Percentiles rank a stretch among this genome's conserved stretches.
Evolutionary conservation across 768 basidiomycete genomes (phyloP).

Genomic region (Agaricus bisporus): DNA sequence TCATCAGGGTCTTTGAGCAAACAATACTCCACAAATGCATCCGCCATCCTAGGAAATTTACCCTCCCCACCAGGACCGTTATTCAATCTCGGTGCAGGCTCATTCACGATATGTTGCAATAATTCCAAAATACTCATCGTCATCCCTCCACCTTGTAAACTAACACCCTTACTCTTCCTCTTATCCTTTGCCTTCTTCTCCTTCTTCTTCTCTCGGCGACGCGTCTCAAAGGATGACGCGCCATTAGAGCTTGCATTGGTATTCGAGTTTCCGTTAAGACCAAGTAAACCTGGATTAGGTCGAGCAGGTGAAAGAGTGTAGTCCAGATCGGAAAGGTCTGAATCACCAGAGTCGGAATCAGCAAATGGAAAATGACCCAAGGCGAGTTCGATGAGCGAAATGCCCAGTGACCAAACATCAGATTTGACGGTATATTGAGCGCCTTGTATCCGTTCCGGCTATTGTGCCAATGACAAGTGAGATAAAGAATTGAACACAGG

Average conservation of each 20-base stretch:
- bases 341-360: constrained; percentile 47
- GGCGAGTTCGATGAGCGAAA: constrained; percentile 94
- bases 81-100: constrained; percentile 86
- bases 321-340: constrained; percentile 60
- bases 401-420: constrained; percentile 98
- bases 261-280: background rate
- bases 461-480: constrained; percentile 12
- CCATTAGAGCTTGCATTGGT: background rate
- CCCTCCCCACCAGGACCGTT: constrained; percentile 42
- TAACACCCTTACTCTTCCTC: constrained; percentile 88
- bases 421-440: constrained; percentile 98
- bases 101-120: constrained; percentile 97
- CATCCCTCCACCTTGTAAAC: constrained; percentile 90
- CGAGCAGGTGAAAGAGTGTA: constrained; percentile 71
- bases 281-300: constrained; percentile 44
- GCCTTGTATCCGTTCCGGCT: constrained; percentile 99
- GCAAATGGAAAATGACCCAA: constrained; percentile 97
- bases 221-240: background rate
- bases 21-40: constrained; percentile 85
- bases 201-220: background rate
- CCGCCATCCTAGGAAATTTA: constrained; percentile 63
- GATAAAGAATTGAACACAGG: constrained; percentile 10
- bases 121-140: constrained; percentile 98
- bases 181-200: constrained; percentile 64
- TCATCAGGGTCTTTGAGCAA: constrained; percentile 83